Conservation (phyloP, 345 rosid genomes). For the Clausena lansium region DNA sequence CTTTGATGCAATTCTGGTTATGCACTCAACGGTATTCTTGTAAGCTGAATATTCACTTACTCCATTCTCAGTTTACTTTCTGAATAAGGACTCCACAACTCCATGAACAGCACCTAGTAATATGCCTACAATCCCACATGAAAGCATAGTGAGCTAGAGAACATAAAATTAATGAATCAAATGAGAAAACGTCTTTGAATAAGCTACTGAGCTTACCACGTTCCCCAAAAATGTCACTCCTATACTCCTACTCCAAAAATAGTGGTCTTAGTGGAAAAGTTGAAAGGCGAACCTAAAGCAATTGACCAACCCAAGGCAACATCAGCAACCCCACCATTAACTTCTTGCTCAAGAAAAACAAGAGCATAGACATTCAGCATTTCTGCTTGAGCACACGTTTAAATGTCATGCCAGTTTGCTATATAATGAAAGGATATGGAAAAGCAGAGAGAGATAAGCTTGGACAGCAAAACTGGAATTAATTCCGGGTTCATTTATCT, state of each 20-base stretch:
- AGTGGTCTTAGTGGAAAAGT: slow-evolving; percentile 38
- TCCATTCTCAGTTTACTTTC: slow-evolving; percentile 75
- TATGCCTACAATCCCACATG: slow-evolving; percentile 56
- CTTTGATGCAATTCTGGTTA: slow-evolving; percentile 66
- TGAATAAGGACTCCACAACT: slow-evolving; percentile 73
- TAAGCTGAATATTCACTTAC: slow-evolving; percentile 75
- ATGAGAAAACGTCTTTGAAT: background rate
- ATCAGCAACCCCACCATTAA: slow-evolving; percentile 59
- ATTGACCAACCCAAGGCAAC: slow-evolving; percentile 71
- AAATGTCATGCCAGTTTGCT: background rate
- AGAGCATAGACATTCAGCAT: background rate
- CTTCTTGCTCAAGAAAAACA: slow-evolving; percentile 36
- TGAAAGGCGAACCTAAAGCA: slow-evolving; percentile 61
- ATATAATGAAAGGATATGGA: background rate
- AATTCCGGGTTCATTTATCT: slow-evolving; percentile 43
- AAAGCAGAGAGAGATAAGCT: slow-evolving; percentile 19
- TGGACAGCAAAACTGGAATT: slow-evolving; percentile 41
- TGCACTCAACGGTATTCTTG: slow-evolving; percentile 88
- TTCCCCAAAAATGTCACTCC: slow-evolving; percentile 70
- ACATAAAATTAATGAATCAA: background rate
- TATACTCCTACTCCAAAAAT: slow-evolving; percentile 60
- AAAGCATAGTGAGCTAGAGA: background rate
- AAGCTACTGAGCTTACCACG: slow-evolving; percentile 41
- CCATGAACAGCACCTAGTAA: slow-evolving; percentile 90
- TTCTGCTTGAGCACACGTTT: background rate